These are phyloP conservation scores for Rhododendron vialii DNA, from an alignment of 148 eudicot genomes.

Conservation along the genomic window DNA sequence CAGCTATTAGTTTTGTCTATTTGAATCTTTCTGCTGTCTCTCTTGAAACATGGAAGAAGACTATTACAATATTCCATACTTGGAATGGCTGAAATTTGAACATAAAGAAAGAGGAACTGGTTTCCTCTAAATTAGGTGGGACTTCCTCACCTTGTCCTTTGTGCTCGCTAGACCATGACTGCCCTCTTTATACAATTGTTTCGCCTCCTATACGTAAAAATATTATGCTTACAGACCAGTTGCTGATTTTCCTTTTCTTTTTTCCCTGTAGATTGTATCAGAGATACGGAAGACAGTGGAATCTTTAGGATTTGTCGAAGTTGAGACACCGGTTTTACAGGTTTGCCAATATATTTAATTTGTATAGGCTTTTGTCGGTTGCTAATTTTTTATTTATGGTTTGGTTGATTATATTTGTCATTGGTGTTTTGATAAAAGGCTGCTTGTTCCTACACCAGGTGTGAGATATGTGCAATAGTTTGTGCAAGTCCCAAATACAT, in stretches of 20 bases:
- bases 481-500: neutral
- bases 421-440: neutral
- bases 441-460: neutral
- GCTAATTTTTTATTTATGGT: neutral
- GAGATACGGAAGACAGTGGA: slow-evolving; percentile 87
- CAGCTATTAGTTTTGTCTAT: neutral
- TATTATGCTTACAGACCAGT: neutral
- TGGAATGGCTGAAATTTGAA: neutral
- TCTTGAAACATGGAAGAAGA: neutral
- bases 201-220: neutral
- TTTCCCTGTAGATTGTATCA: slow-evolving; percentile 70
- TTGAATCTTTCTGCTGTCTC: neutral
- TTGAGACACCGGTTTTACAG: slow-evolving; percentile 98
- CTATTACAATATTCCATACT: neutral
- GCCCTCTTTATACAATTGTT: neutral
- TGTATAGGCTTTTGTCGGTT: neutral
- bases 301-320: slow-evolving; percentile 76
- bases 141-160: neutral
- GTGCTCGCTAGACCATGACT: neutral
- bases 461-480: neutral
- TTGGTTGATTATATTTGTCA: neutral
- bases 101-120: neutral
- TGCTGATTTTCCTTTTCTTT: slow-evolving; percentile 24
- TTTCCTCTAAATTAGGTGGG: neutral
- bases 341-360: slow-evolving; percentile 28